Percentiles rank a stretch among this genome's conserved stretches.
These are phyloP conservation scores for Trichoderma breve DNA, from an alignment of 2,329 filamentous ascomycete species.

Conservation along the genomic window DNA sequence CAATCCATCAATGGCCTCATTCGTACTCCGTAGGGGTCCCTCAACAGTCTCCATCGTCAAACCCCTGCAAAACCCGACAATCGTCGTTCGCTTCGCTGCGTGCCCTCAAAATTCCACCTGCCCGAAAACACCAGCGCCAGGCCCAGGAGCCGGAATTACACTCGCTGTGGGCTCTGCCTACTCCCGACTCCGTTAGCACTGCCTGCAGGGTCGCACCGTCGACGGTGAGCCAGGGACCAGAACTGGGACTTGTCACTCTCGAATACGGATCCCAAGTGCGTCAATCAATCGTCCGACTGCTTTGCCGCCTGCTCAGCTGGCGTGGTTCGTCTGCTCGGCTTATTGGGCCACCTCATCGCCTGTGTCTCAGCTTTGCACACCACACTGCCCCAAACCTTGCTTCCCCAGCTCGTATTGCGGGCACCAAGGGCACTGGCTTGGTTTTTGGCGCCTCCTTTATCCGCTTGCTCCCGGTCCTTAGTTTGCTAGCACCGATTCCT, in stretches of 20 bases:
- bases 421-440: slow-evolving; percentile 1
- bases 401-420: slow-evolving; percentile 21
- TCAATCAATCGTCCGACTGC: not conserved
- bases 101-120: not conserved
- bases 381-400: slow-evolving; percentile 17
- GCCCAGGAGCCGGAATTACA: not conserved
- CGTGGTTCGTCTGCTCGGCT: not conserved
- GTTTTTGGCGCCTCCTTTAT: slow-evolving; percentile 9
- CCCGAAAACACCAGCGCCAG: not conserved
- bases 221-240: slow-evolving; percentile 7
- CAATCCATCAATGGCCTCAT: not conserved
- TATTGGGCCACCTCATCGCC: slow-evolving; percentile 21
- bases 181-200: slow-evolving; percentile 8
- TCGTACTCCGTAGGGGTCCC: not conserved
- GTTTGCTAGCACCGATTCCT: not conserved
- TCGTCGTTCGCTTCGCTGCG: not conserved
- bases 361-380: slow-evolving; percentile 19
- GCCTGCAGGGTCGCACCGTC: slow-evolving; percentile 10
- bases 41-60: not conserved
- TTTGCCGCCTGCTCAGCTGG: slow-evolving; percentile 18
- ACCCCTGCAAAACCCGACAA: not conserved
- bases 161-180: slow-evolving; percentile 1
- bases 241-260: not conserved
- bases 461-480: slow-evolving; percentile 12
- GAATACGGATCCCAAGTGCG: not conserved